These are phyloP conservation scores for Drechslerella coelobrocha DNA, from an alignment of 2,329 filamentous ascomycete genomes.

Conservation along the genomic window DNA sequence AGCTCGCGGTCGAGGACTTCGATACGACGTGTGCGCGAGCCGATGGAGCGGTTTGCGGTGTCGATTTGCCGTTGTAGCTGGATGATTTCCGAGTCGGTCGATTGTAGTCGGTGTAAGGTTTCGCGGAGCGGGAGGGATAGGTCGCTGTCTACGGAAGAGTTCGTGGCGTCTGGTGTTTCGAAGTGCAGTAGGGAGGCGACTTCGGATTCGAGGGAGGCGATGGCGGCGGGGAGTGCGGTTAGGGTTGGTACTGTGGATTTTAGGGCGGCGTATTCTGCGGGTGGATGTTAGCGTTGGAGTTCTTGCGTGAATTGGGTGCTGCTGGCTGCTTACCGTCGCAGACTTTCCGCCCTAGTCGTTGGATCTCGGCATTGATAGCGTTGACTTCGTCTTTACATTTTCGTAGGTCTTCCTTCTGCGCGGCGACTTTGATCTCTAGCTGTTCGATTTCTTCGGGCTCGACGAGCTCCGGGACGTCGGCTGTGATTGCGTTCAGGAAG, in stretches of 20 bases:
- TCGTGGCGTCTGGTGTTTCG: conserved; percentile 55
- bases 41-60: conserved; percentile 67
- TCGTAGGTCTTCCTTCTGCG: conserved; percentile 76
- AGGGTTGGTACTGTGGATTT: conserved; percentile 60
- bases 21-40: conserved; percentile 71
- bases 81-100: conserved; percentile 63
- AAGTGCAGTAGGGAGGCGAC: conserved; percentile 61
- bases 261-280: conserved; percentile 60
- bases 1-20: conserved; percentile 73
- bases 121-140: conserved; percentile 67
- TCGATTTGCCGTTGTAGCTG: conserved; percentile 71
- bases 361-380: conserved; percentile 30
- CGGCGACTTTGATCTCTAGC: conserved; percentile 72
- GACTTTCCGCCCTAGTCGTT: conserved; percentile 66
- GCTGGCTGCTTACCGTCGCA: conserved; percentile 57
- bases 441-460: conserved; percentile 80
- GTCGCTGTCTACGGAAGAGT: conserved; percentile 58
- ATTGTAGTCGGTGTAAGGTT: conserved; percentile 65
- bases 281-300: conserved; percentile 4
- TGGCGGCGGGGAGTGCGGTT: conserved; percentile 62
- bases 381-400: conserved; percentile 56
- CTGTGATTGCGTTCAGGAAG: conserved; percentile 90
- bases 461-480: conserved; percentile 85
- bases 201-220: conserved; percentile 62
- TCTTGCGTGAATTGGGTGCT: background rate